Evolutionary conservation across 441 rosid genomes (phyloP).

Genomic region (Euphorbia corollata): DNA sequence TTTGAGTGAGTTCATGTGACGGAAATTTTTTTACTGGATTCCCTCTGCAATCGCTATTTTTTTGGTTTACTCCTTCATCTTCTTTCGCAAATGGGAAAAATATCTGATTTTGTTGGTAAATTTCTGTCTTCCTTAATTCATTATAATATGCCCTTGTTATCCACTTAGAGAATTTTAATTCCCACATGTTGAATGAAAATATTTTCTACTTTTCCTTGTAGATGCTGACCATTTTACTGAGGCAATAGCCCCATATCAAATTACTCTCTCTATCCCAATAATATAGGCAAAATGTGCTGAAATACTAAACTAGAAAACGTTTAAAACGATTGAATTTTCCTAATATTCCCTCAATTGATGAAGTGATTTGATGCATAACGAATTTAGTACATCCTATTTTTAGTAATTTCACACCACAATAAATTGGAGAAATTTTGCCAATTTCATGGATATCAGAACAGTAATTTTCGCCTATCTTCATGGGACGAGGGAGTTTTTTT

Average conservation of each 20-base stretch:
- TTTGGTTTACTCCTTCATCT: not conserved
- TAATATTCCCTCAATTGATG: not conserved
- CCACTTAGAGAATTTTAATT: not conserved
- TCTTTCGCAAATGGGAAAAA: not conserved
- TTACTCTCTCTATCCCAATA: not conserved
- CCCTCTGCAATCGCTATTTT: not conserved
- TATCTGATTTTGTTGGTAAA: constrained; percentile 1
- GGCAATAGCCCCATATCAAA: not conserved
- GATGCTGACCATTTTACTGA: not conserved
- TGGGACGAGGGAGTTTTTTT: not conserved
- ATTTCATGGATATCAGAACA: too few relatives aligned
- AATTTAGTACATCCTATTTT: not conserved
- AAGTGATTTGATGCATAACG: not conserved
- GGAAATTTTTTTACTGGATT: too few relatives aligned
- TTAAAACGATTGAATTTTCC: not conserved
- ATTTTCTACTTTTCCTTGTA: not conserved
- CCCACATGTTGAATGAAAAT: not conserved
- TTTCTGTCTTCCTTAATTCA: too few relatives aligned
- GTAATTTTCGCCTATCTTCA: too few relatives aligned
- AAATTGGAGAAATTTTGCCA: too few relatives aligned
- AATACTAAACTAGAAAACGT: not conserved
- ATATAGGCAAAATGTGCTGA: not conserved
- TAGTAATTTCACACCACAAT: not conserved
- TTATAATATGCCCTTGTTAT: not conserved
- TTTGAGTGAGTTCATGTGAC: not conserved